Percentiles rank a stretch among this genome's conserved stretches.
Evolutionary conservation across 495 filamentous ascomycete genomes (phyloP).

Genomic region (Daldinia bambusicola): DNA sequence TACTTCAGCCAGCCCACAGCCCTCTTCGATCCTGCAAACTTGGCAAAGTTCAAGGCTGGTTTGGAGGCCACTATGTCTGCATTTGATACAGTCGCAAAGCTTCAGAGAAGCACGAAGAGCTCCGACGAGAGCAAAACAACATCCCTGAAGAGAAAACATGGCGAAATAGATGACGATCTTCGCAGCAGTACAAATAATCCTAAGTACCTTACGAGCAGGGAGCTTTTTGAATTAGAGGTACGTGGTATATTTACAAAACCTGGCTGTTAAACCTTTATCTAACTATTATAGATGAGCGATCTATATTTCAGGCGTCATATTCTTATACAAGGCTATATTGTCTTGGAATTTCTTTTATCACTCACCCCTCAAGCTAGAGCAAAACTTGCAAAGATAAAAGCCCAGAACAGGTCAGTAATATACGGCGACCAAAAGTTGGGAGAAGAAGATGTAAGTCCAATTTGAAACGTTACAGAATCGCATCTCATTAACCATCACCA

Average conservation of each 20-base stretch:
- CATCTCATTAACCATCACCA: slow-evolving; percentile 26
- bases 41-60: slow-evolving; percentile 79
- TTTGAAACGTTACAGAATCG: background rate
- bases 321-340: slow-evolving; percentile 90
- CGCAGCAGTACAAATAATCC: slow-evolving; percentile 75
- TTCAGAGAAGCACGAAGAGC: slow-evolving; percentile 55
- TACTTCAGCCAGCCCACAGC: slow-evolving; percentile 90
- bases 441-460: slow-evolving; percentile 78
- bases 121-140: slow-evolving; percentile 48
- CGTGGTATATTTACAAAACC: slow-evolving; percentile 24
- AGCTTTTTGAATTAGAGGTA: slow-evolving; percentile 95
- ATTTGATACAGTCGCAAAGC: slow-evolving; percentile 82
- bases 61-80: slow-evolving; percentile 80
- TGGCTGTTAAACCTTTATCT: background rate
- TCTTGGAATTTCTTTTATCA: slow-evolving; percentile 91
- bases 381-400: slow-evolving; percentile 72
- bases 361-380: slow-evolving; percentile 84
- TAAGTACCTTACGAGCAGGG: slow-evolving; percentile 93
- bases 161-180: slow-evolving; percentile 67
- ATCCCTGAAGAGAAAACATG: slow-evolving; percentile 68
- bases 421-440: slow-evolving; percentile 77
- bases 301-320: slow-evolving; percentile 93
- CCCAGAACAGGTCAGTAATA: slow-evolving; percentile 83
- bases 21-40: slow-evolving; percentile 75
- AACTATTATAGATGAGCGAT: slow-evolving; percentile 76